These are phyloP conservation scores for Apiotrichum gamsii DNA, from an alignment of 1,284 basidiomycete genomes.

Conservation along the genomic window DNA sequence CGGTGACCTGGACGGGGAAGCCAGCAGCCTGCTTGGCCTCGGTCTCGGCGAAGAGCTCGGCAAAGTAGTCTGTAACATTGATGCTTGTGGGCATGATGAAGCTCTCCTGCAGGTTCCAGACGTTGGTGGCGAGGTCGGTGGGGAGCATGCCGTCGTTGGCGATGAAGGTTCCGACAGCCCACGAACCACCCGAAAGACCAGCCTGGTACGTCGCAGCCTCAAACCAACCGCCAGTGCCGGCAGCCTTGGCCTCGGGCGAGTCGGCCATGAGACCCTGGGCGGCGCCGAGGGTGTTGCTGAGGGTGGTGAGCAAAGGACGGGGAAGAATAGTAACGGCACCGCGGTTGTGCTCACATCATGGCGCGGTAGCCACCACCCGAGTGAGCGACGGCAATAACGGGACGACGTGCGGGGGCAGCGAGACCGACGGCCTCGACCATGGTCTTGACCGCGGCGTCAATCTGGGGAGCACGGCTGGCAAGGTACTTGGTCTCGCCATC, in stretches of 20 bases:
- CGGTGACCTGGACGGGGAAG: constrained; percentile 43
- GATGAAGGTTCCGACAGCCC: constrained; percentile 39
- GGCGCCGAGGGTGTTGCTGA: constrained; percentile 9
- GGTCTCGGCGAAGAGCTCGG: constrained; percentile 39
- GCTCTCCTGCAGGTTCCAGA: constrained; percentile 48
- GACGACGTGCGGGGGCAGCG: constrained; percentile 34
- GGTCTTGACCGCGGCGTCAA: constrained; percentile 25
- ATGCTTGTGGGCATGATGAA: constrained; percentile 46
- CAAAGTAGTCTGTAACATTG: constrained; percentile 45
- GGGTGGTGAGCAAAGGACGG: neutral
- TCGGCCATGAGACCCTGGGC: constrained; percentile 5
- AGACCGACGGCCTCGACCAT: constrained; percentile 20
- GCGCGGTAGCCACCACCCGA: constrained; percentile 50
- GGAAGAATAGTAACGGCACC: neutral
- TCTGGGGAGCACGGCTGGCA: constrained; percentile 17
- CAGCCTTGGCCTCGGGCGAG: neutral
- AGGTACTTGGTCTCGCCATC: constrained; percentile 34
- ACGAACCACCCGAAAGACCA: constrained; percentile 43
- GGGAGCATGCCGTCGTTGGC: constrained; percentile 37
- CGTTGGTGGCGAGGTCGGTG: constrained; percentile 31
- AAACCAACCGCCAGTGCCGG: constrained; percentile 36
- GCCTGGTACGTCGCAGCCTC: constrained; percentile 40
- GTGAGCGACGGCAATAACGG: constrained; percentile 46
- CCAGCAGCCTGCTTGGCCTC: constrained; percentile 35
- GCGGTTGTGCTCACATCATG: constrained; percentile 45